Percentiles rank a stretch among this genome's conserved stretches.
phyloP scores from a whole-genome alignment of 2,329 filamentous ascomycete species.

The Sporothrix curviconia region DNA sequence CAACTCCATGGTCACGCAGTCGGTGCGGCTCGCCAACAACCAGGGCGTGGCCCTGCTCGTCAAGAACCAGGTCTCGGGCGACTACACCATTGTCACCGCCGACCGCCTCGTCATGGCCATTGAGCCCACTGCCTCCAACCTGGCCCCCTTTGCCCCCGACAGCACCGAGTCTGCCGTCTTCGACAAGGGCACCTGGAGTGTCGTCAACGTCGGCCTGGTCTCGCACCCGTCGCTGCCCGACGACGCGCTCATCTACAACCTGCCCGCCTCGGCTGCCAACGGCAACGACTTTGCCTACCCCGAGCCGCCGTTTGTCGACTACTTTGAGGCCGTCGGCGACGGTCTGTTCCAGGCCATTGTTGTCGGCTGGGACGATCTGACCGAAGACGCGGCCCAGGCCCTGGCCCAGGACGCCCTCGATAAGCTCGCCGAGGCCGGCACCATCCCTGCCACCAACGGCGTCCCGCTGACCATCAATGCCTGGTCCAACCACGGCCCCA shows the following conservation, averaged over 20 bases:
- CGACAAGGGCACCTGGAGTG: slow-evolving; percentile 26
- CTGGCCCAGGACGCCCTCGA: slow-evolving; percentile 28
- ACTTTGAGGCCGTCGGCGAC: slow-evolving; percentile 25
- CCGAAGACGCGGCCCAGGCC: slow-evolving; percentile 21
- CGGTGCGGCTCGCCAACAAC: slow-evolving; percentile 24
- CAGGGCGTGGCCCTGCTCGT: slow-evolving; percentile 28
- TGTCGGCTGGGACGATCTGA: slow-evolving; percentile 21
- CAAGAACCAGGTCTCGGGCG: slow-evolving; percentile 18
- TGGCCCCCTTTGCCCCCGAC: slow-evolving; percentile 30
- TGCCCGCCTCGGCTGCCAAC: slow-evolving; percentile 22
- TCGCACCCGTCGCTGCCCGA: slow-evolving; percentile 27
- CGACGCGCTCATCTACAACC: slow-evolving; percentile 25
- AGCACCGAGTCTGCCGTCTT: slow-evolving; percentile 27
- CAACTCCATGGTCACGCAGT: slow-evolving; percentile 28
- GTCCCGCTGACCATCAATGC: slow-evolving; percentile 21
- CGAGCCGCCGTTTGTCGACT: slow-evolving; percentile 23
- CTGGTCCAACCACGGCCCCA: slow-evolving; percentile 27
- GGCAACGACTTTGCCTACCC: slow-evolving; percentile 25
- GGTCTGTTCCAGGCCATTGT: slow-evolving; percentile 25
- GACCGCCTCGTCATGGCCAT: slow-evolving; percentile 32
- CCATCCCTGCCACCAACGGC: slow-evolving; percentile 18
- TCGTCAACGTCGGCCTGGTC: slow-evolving; percentile 29
- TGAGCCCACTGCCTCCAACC: slow-evolving; percentile 28
- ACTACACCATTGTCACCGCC: slow-evolving; percentile 26
- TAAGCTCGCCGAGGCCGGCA: slow-evolving; percentile 21